Evolutionary conservation across 2,329 filamentous ascomycete species (phyloP).

Genomic region (Stemphylium lycopersici): DNA sequence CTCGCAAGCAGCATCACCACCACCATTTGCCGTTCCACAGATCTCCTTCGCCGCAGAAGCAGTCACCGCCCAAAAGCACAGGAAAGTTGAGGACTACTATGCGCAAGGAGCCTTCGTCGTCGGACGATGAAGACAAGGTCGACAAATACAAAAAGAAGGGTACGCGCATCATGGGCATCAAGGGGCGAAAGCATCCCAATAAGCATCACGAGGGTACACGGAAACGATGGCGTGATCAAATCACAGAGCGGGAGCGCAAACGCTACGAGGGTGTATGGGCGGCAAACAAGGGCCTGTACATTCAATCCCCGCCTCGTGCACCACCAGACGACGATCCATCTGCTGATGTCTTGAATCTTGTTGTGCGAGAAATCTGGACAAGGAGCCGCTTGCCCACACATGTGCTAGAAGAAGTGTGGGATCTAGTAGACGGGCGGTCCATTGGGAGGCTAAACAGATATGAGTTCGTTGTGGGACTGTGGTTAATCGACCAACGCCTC

Average conservation of each 20-base stretch:
- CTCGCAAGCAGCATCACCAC: slow-evolving; percentile 50
- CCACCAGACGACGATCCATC: slow-evolving; percentile 34
- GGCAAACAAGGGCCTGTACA: slow-evolving; percentile 70
- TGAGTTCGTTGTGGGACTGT: slow-evolving; percentile 83
- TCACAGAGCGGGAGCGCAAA: slow-evolving; percentile 75
- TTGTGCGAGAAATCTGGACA: slow-evolving; percentile 77
- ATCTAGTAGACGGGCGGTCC: slow-evolving; percentile 67
- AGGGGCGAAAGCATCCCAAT: slow-evolving; percentile 63
- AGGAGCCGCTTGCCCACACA: slow-evolving; percentile 70
- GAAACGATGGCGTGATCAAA: slow-evolving; percentile 76
- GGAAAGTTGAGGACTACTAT: slow-evolving; percentile 69
- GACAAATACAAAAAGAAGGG: slow-evolving; percentile 60
- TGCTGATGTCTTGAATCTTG: slow-evolving; percentile 68
- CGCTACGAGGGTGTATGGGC: slow-evolving; percentile 87
- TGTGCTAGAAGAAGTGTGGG: slow-evolving; percentile 78
- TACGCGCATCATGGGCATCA: slow-evolving; percentile 60
- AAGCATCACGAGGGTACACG: slow-evolving; percentile 78
- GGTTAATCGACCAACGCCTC: slow-evolving; percentile 81
- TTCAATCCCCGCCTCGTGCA: slow-evolving; percentile 22
- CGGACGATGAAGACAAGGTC: slow-evolving; percentile 60
- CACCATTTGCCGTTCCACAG: slow-evolving; percentile 46
- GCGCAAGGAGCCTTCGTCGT: slow-evolving; percentile 57
- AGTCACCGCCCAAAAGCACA: slow-evolving; percentile 48
- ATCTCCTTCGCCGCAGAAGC: slow-evolving; percentile 47
- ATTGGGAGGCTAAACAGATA: slow-evolving; percentile 66